A percentile compares a stretch with the other conserved stretches of the same genome.
phyloP scores from a whole-genome alignment of 148 eudicot species.

The Chenopodium album region DNA sequence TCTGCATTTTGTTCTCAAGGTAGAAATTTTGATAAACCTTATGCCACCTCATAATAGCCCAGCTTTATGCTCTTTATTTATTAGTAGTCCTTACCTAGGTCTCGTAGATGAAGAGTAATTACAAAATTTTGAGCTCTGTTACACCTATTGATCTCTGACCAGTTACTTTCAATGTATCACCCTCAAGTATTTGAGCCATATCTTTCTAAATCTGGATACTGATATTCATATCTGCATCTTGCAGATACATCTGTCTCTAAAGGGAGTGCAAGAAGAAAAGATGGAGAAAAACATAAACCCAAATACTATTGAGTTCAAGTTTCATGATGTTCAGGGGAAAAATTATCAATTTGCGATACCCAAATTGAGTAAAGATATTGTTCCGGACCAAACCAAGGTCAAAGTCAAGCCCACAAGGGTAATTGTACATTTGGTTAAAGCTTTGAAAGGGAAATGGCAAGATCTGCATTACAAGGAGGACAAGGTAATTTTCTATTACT shows the following conservation, averaged over 20 bases:
- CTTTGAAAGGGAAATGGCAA: constrained; percentile 74
- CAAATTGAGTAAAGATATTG: constrained; percentile 67
- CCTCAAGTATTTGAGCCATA: background rate
- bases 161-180: background rate
- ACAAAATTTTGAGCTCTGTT: background rate
- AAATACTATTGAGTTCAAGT: constrained; percentile 59
- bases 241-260: constrained; percentile 72
- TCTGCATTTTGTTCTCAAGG: background rate
- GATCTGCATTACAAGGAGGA: constrained; percentile 87
- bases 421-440: constrained; percentile 58
- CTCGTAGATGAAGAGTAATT: background rate
- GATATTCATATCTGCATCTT: background rate
- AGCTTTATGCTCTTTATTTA: background rate
- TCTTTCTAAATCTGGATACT: background rate
- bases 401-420: constrained; percentile 79
- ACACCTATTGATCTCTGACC: background rate
- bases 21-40: background rate
- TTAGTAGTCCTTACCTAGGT: background rate
- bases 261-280: constrained; percentile 80
- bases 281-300: constrained; percentile 55
- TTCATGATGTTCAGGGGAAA: constrained; percentile 86
- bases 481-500: constrained; percentile 47
- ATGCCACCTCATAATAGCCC: background rate
- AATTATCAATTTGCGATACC: constrained; percentile 76
- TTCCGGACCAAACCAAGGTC: constrained; percentile 75